phyloP scores from a whole-genome alignment of 805 yeast genomes.

The Schwanniomyces pseudopolymorphus region DNA sequence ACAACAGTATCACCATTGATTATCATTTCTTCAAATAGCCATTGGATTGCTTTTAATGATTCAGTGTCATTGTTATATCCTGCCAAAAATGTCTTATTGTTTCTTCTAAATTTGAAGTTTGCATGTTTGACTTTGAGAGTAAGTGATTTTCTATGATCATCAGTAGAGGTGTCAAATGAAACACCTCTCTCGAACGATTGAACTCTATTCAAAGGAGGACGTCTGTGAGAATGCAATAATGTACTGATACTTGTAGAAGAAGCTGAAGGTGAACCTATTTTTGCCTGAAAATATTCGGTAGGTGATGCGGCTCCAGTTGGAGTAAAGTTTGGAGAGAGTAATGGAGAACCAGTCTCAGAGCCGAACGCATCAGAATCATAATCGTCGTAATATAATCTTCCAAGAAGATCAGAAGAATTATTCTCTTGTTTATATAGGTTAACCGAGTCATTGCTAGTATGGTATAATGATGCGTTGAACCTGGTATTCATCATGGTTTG shows the following conservation, averaged over 20 bases:
- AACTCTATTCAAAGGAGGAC: slow-evolving; percentile 13
- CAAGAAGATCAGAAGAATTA: slow-evolving; percentile 39
- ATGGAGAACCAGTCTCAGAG: slow-evolving; percentile 14
- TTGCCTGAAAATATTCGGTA: slow-evolving; percentile 11
- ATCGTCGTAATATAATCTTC: slow-evolving; percentile 43
- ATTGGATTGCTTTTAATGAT: slow-evolving; percentile 39
- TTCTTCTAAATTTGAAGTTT: slow-evolving; percentile 42
- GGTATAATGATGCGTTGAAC: slow-evolving; percentile 37
- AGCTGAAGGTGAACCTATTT: slow-evolving; percentile 7
- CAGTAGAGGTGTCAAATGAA: slow-evolving; percentile 38
- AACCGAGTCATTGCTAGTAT: slow-evolving; percentile 36
- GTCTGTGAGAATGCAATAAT: slow-evolving; percentile 5
- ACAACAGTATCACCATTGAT: slow-evolving; percentile 44
- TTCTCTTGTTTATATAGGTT: slow-evolving; percentile 38
- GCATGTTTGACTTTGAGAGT: slow-evolving; percentile 44
- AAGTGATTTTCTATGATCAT: slow-evolving; percentile 31
- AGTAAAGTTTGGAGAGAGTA: slow-evolving; percentile 14
- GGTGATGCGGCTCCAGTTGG: slow-evolving; percentile 1
- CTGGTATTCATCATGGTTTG: slow-evolving; percentile 38
- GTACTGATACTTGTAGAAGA: slow-evolving; percentile 9
- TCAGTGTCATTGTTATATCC: slow-evolving; percentile 40
- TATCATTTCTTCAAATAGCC: slow-evolving; percentile 46
- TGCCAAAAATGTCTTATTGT: slow-evolving; percentile 41
- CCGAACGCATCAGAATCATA: slow-evolving; percentile 32
- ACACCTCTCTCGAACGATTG: slow-evolving; percentile 38